phyloP scores from a whole-genome alignment of 2,329 filamentous ascomycete species.

The Metarhizium anisopliae region DNA sequence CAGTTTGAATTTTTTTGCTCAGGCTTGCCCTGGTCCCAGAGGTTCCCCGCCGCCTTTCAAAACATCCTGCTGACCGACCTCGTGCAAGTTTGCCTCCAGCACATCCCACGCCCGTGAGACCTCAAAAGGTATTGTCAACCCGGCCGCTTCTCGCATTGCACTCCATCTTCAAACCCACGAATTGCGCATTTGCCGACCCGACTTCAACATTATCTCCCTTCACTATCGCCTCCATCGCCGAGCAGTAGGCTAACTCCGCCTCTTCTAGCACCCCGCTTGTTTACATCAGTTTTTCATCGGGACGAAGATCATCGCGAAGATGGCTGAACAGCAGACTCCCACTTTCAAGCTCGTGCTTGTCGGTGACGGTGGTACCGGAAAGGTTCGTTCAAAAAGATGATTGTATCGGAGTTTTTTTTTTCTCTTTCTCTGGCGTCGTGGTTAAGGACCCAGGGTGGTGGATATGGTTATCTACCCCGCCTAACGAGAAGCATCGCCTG shows the following conservation, averaged over 20 bases:
- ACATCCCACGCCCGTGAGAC: constrained; percentile 19
- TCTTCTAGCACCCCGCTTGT: constrained; percentile 35
- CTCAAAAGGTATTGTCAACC: constrained; percentile 11
- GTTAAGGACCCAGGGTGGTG: not conserved
- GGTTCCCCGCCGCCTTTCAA: constrained; percentile 34
- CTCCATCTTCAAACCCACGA: constrained; percentile 7
- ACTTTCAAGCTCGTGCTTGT: constrained; percentile 99
- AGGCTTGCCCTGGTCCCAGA: constrained; percentile 23
- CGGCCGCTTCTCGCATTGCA: constrained; percentile 14
- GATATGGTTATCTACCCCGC: constrained; percentile 13
- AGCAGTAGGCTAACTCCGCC: constrained; percentile 23
- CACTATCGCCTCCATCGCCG: constrained; percentile 5
- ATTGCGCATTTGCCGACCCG: not conserved
- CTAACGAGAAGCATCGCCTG: constrained; percentile 5
- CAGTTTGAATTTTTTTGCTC: constrained; percentile 36
- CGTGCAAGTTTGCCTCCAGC: constrained; percentile 24
- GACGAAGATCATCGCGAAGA: constrained; percentile 32
- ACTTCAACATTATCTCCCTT: constrained; percentile 7
- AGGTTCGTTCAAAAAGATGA: constrained; percentile 51
- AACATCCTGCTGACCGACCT: constrained; percentile 29
- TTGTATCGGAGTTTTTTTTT: constrained; percentile 9
- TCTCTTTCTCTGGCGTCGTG: constrained; percentile 7
- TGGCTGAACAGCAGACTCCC: constrained; percentile 56
- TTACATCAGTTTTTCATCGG: constrained; percentile 28
- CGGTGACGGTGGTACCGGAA: constrained; percentile 97